Evolutionary conservation across 257 asterid species (phyloP).

Genomic region (Solanum sejunctum): DNA sequence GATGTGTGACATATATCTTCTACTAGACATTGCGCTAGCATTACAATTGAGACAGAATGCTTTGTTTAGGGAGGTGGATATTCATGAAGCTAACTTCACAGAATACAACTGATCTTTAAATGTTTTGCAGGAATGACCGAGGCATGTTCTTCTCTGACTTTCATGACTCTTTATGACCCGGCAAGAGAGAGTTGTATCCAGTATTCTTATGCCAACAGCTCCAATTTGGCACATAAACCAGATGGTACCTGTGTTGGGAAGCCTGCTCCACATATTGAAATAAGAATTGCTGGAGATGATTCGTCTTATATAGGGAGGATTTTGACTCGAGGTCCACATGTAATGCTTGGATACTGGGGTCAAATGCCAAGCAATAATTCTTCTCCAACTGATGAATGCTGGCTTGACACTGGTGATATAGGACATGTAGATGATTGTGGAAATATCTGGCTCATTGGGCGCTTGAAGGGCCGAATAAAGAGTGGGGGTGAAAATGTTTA

Average conservation of each 20-base stretch:
- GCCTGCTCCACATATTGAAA: slow-evolving; percentile 72
- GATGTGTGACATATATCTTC: background rate
- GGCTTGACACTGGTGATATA: slow-evolving; percentile 90
- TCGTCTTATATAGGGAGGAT: slow-evolving; percentile 40
- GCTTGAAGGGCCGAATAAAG: slow-evolving; percentile 69
- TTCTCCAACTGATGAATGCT: slow-evolving; percentile 20
- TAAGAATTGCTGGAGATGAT: slow-evolving; percentile 29
- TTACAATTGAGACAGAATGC: background rate
- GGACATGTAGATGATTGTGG: slow-evolving; percentile 63
- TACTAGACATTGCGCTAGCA: background rate
- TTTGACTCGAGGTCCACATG: slow-evolving; percentile 75
- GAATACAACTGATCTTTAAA: background rate
- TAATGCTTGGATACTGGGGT: slow-evolving; percentile 85
- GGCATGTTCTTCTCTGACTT: slow-evolving; percentile 86
- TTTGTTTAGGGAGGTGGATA: too few species aligned
- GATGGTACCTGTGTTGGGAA: slow-evolving; percentile 67
- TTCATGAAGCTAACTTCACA: too few species aligned
- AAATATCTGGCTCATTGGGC: slow-evolving; percentile 83
- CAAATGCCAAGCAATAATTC: slow-evolving; percentile 20
- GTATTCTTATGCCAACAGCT: slow-evolving; percentile 7
- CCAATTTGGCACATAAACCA: slow-evolving; percentile 4
- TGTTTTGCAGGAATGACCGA: slow-evolving; percentile 69
- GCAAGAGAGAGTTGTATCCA: slow-evolving; percentile 5
- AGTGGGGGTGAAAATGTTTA: slow-evolving; percentile 87
- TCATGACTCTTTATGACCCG: slow-evolving; percentile 70